phyloP scores from a whole-genome alignment of 768 basidiomycete species.

The Suillus luteus region DNA sequence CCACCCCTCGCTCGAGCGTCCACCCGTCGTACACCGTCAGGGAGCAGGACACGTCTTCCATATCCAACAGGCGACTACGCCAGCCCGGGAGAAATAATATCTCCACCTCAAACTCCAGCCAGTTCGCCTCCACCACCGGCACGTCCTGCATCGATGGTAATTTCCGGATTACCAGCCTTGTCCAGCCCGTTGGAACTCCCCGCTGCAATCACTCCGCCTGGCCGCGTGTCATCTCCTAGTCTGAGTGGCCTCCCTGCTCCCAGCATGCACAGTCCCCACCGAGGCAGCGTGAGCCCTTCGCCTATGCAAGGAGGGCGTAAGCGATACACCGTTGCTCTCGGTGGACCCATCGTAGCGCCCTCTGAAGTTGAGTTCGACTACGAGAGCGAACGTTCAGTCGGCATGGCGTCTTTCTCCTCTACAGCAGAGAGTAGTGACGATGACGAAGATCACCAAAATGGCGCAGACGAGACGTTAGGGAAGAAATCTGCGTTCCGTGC shows the following conservation, averaged over 20 bases:
- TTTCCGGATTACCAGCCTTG: conserved; percentile 46
- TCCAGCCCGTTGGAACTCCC: conserved; percentile 27
- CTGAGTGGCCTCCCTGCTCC: conserved; percentile 45
- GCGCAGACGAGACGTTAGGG: conserved; percentile 56
- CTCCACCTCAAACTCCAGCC: conserved; percentile 39
- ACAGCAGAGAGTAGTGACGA: conserved; percentile 39
- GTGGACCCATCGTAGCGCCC: conserved; percentile 61
- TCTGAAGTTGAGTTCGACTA: conserved; percentile 31
- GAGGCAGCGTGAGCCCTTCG: conserved; percentile 65
- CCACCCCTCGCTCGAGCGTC: conserved; percentile 57
- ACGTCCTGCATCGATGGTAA: conserved; percentile 44
- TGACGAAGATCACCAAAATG: conserved; percentile 28
- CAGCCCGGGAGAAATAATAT: conserved; percentile 54
- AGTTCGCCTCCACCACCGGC: conserved; percentile 45
- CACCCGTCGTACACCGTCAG: conserved; percentile 31
- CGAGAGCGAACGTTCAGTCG: conserved; percentile 34
- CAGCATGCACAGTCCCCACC: conserved; percentile 40
- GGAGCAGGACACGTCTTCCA: conserved; percentile 55
- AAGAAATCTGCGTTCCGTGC: conserved; percentile 41
- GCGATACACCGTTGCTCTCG: conserved; percentile 84
- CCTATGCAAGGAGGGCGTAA: conserved; percentile 60
- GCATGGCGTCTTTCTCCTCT: conserved; percentile 46
- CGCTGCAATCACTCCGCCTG: conserved; percentile 25
- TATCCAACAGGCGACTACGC: conserved; percentile 86
- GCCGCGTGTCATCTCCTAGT: conserved; percentile 24